A percentile compares a stretch with the other conserved stretches of the same genome.
Evolutionary conservation across 768 basidiomycete species (phyloP).

Genomic region (Phanerodontia chrysosporium): DNA sequence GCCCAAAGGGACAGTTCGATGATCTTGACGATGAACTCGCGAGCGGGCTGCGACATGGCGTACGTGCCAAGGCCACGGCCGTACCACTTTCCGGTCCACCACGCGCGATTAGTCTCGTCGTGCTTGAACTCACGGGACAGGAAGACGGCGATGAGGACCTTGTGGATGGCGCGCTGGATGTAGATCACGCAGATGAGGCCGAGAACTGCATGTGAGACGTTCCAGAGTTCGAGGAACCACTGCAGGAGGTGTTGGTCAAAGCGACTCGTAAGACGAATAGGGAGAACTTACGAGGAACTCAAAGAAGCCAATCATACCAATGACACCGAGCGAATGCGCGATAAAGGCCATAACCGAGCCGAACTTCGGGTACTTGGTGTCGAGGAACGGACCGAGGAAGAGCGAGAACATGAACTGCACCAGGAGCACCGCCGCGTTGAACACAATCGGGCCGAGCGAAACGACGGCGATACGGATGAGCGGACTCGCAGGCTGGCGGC

Average conservation of each 20-base stretch:
- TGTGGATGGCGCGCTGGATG: constrained; percentile 90
- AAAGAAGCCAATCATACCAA: constrained; percentile 92
- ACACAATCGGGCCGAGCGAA: constrained; percentile 91
- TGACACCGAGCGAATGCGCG: constrained; percentile 74
- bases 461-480: constrained; percentile 92
- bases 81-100: constrained; percentile 99
- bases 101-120: constrained; percentile 96
- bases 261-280: constrained; percentile 8
- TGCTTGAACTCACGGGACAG: constrained; percentile 98
- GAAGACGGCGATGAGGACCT: constrained; percentile 91
- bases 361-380: constrained; percentile 80
- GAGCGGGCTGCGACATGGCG: constrained; percentile 95
- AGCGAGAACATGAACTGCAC: constrained; percentile 87
- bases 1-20: constrained; percentile 95
- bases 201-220: constrained; percentile 87
- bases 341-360: constrained; percentile 90
- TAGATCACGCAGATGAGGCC: constrained; percentile 89
- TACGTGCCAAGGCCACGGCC: constrained; percentile 87
- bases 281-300: constrained; percentile 78
- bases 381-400: constrained; percentile 89
- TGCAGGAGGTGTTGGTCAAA: too few relatives aligned
- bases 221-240: constrained; percentile 96
- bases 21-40: constrained; percentile 97
- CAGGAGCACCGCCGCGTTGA: constrained; percentile 86
- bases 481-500: constrained; percentile 69